phyloP scores from a whole-genome alignment of 371 early-diverging fungal species.

The Mucor racemosus region DNA sequence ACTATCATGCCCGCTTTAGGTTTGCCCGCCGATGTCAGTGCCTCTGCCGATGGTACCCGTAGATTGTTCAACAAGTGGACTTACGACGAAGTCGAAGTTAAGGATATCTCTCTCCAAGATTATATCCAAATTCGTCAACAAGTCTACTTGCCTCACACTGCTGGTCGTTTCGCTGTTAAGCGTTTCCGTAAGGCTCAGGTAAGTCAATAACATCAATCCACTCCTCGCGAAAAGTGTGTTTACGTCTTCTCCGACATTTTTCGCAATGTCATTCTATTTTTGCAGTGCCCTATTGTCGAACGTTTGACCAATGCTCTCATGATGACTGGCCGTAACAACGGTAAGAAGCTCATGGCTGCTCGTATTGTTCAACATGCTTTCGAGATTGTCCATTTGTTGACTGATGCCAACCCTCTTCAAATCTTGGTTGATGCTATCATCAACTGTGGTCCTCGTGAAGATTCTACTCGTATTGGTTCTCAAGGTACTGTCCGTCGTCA shows the following conservation, averaged over 20 bases:
- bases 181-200: constrained; percentile 95
- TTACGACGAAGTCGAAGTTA: constrained; percentile 90
- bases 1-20: constrained; percentile 30
- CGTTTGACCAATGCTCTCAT: constrained; percentile 98
- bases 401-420: constrained; percentile 98
- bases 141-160: constrained; percentile 96
- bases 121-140: constrained; percentile 90
- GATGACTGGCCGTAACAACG: constrained; percentile 99
- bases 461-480: constrained; percentile 98
- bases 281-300: constrained; percentile 96
- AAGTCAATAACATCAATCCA: constrained; percentile 11
- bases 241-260: constrained; percentile 23
- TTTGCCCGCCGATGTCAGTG: constrained; percentile 34
- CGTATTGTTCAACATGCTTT: constrained; percentile 98
- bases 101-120: constrained; percentile 90
- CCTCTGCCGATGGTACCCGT: constrained; percentile 56
- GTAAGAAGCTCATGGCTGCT: constrained; percentile 98
- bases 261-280: constrained; percentile 7
- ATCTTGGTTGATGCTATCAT: constrained; percentile 98
- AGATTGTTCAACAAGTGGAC: constrained; percentile 91
- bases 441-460: constrained; percentile 99
- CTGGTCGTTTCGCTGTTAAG: constrained; percentile 94
- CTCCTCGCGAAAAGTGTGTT: constrained; percentile 27
- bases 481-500: constrained; percentile 99
- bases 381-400: constrained; percentile 96